These are phyloP conservation scores for Isatis tinctoria DNA, from an alignment of 345 rosid genomes.

Conservation along the genomic window DNA sequence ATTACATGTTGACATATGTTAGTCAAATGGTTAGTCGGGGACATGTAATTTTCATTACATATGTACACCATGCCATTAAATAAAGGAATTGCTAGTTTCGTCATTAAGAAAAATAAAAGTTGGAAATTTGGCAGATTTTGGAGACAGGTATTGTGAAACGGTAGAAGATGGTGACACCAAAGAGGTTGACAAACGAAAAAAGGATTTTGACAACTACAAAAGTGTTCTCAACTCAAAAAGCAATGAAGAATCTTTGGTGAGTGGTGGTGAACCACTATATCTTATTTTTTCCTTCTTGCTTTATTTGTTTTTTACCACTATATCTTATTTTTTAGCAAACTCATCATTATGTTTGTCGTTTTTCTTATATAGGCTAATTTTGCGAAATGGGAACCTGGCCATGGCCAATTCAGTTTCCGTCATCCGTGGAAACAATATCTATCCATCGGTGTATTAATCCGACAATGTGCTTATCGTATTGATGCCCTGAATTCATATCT, in stretches of 20 bases:
- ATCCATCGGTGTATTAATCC: constrained; percentile 40
- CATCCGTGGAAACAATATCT: constrained; percentile 84
- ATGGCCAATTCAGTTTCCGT: constrained; percentile 59
- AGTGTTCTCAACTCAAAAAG: constrained; percentile 58
- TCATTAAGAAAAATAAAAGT: not conserved
- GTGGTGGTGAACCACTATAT: too few relatives aligned
- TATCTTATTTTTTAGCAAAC: not conserved
- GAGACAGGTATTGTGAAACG: constrained; percentile 42
- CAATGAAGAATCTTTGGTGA: constrained; percentile 68
- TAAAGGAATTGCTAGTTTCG: not conserved
- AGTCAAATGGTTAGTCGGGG: not conserved
- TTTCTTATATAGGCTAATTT: constrained; percentile 53
- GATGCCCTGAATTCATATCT: constrained; percentile 59
- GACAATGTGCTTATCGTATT: constrained; percentile 60
- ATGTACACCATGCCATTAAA: not conserved
- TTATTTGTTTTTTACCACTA: not conserved
- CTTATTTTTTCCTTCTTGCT: not conserved
- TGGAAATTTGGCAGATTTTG: constrained; percentile 50
- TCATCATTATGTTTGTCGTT: constrained; percentile 4
- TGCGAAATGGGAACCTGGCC: constrained; percentile 87
- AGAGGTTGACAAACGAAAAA: constrained; percentile 30
- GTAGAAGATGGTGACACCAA: constrained; percentile 24
- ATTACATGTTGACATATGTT: not conserved
- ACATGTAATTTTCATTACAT: not conserved
- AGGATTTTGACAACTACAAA: constrained; percentile 42